Conservation (phyloP, 371 early-diverging fungal genomes). For the Chytridium lagenaria region DNA sequence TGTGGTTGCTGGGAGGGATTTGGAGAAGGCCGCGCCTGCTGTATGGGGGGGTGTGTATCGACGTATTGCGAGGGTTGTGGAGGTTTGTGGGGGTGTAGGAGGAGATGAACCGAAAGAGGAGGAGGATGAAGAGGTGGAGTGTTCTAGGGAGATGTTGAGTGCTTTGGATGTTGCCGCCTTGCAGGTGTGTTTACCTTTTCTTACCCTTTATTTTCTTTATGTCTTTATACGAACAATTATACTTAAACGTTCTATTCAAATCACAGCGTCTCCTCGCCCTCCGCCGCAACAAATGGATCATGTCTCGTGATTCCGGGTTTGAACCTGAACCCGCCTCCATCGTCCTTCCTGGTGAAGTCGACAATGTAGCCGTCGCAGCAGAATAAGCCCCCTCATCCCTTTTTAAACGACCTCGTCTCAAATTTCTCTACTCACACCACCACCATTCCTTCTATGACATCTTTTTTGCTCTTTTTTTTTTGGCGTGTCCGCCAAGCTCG, state of each 20-base stretch:
- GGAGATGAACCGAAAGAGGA: not conserved
- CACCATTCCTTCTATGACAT: no score
- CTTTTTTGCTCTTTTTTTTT: no score
- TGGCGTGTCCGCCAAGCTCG: no score
- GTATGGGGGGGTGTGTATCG: not conserved
- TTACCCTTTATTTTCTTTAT: not conserved
- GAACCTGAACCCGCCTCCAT: not conserved
- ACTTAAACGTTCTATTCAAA: not conserved
- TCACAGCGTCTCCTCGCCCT: not conserved
- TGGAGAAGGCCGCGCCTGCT: not conserved
- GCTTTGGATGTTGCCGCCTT: not conserved
- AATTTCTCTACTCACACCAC: no score
- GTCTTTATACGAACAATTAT: not conserved
- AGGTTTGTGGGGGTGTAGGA: not conserved
- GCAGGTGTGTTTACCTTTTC: not conserved
- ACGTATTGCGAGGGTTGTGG: not conserved
- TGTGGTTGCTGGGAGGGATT: not conserved
- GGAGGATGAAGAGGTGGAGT: not conserved
- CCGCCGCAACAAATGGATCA: not conserved
- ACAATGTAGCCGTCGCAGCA: no score
- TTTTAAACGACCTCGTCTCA: no score
- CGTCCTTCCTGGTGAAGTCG: no score
- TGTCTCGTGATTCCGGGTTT: not conserved
- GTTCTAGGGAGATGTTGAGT: not conserved
- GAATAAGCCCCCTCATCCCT: no score